Evolutionary conservation across 305 asterid genomes (phyloP), one percentile per base, ranked within the genome.

Genomic region (Fraxinus nigra): DNA sequence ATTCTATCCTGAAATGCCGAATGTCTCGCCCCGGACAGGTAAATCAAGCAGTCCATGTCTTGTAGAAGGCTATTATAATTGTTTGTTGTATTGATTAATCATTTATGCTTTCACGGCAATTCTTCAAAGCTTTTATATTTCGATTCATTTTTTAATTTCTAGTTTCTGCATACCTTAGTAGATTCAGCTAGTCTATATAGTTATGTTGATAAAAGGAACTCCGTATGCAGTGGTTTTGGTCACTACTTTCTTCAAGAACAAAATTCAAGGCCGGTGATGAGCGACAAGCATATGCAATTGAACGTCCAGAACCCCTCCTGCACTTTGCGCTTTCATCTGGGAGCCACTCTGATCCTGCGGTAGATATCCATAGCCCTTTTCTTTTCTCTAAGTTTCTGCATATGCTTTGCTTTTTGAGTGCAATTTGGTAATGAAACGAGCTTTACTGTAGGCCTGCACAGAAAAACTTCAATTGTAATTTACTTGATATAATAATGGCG

Each of bases 341-440:
- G 63, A 91, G 89, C 87, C 98, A 97, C 83, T 95, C 98, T 0
- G 99, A 97, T 90, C 99, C 99, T 3, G 95, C 97, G 87, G 99
- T 97, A 97, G 77, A 38, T 61, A 38, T 72, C 70, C 76, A 18
- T 28, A 46, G 83, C 48, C 74, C 24, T 63, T 33, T 82, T 2
- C 76, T 82, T 61, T 5, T 4, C 26, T n/a, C 38, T 14, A 5
- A 33, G 20, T 33, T 33, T 70, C 74, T n/a, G 63, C 30, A 3
- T 22, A 33, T 6, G 73, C 83, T 20, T 34, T 54, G 78, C 69
- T 51, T 18, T 80, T 26, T 18, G 22, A 28, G 3, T 30, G 7
- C 61, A 13, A 65, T 24, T 63, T 63, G 72, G 30, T 24, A 24
- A 63, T 63, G 34, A 24, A 24, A 63, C 7, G n/a, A 13, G 26